Conservation (phyloP, 306 rosid species). For the Rosa rugosa region DNA sequence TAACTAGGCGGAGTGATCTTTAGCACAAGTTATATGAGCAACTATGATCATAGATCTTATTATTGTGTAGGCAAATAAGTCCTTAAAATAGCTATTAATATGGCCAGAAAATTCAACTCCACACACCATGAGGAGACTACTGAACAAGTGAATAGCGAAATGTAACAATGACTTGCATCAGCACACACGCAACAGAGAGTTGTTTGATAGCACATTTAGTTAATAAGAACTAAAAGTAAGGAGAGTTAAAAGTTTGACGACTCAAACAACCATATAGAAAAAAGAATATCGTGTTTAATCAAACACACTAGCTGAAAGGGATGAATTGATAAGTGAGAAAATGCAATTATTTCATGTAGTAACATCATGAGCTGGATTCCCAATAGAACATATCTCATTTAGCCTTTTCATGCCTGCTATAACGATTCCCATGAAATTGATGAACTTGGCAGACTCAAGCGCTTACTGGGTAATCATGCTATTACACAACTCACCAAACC, state of each 20-base stretch:
- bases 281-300: neutral
- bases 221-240: too few species aligned
- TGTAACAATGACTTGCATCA: too few species aligned
- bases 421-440: neutral
- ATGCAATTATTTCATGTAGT: neutral
- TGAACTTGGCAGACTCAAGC: neutral
- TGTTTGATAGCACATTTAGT: too few species aligned
- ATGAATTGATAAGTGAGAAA: neutral
- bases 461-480: neutral
- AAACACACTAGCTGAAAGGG: neutral
- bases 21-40: conserved; percentile 2
- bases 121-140: too few species aligned
- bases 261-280: neutral
- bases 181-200: too few species aligned
- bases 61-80: neutral
- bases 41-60: neutral
- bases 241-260: too few species aligned
- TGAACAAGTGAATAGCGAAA: too few species aligned
- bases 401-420: too few species aligned
- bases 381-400: too few species aligned
- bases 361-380: neutral
- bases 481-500: neutral
- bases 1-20: neutral
- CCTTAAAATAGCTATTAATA: too few species aligned
- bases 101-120: too few species aligned